Conservation (phyloP, 2,329 filamentous ascomycete species). For the Stagonosporopsis tanaceti region DNA sequence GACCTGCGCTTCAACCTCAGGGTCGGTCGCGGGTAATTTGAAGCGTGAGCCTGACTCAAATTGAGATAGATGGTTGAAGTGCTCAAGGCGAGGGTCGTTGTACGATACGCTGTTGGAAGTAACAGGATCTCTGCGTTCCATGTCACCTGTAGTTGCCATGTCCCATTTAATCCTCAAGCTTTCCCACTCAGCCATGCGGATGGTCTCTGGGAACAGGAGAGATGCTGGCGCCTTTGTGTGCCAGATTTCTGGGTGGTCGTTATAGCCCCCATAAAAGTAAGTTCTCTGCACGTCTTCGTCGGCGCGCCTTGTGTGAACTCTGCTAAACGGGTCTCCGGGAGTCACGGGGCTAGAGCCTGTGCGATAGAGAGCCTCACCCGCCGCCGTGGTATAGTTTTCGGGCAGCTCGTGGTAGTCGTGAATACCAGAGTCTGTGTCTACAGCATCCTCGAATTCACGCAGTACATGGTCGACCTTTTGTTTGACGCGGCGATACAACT, state of each 20-base stretch:
- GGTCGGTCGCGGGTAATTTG: constrained; percentile 28
- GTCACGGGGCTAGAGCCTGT: neutral
- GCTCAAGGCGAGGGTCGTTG: constrained; percentile 18
- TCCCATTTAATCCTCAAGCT: constrained; percentile 40
- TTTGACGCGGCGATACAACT: constrained; percentile 30
- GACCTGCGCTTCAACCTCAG: constrained; percentile 9
- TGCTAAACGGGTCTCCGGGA: neutral
- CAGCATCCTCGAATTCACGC: constrained; percentile 22
- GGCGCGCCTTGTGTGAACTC: neutral
- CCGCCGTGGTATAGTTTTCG: constrained; percentile 12
- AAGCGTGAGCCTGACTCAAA: constrained; percentile 43
- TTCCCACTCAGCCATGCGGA: constrained; percentile 40
- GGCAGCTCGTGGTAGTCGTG: constrained; percentile 19
- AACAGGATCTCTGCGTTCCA: constrained; percentile 17
- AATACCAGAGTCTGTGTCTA: constrained; percentile 10
- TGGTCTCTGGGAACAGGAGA: constrained; percentile 41
- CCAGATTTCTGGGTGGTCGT: constrained; percentile 35
- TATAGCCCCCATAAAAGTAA: constrained; percentile 38
- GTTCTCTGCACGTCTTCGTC: constrained; percentile 12
- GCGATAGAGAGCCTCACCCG: neutral
- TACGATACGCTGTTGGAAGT: constrained; percentile 26
- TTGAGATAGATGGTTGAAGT: constrained; percentile 17
- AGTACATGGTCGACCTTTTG: constrained; percentile 32
- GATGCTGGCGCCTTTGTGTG: constrained; percentile 28
- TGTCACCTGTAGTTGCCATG: constrained; percentile 25